Percentiles rank a stretch among this genome's conserved stretches.
These are phyloP conservation scores for Nematodospora valgi DNA, from an alignment of 805 yeast species.

Conservation along the genomic window DNA sequence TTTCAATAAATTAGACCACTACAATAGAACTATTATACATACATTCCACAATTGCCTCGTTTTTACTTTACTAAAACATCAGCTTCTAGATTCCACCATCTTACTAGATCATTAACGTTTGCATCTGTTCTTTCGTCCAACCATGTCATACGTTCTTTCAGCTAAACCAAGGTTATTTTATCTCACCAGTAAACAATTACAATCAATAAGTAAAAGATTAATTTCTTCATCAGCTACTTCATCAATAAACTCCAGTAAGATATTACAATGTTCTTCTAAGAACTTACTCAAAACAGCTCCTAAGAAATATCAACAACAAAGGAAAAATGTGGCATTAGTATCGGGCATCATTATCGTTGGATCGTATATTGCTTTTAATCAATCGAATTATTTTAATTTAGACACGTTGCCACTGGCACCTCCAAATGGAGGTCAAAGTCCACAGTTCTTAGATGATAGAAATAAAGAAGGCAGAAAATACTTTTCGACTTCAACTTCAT, in stretches of 20 bases:
- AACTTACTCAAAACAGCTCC: slow-evolving; percentile 1
- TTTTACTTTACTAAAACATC: too few species aligned
- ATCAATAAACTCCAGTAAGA: slow-evolving; percentile 1
- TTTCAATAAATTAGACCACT: too few species aligned
- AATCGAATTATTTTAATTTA: slow-evolving; percentile 38
- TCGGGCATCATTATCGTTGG: slow-evolving; percentile 43
- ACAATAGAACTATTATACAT: too few species aligned
- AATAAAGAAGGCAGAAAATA: slow-evolving; percentile 20
- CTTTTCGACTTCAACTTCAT: slow-evolving; percentile 42
- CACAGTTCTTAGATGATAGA: slow-evolving; percentile 2
- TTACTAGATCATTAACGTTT: too few species aligned
- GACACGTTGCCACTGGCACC: slow-evolving; percentile 28
- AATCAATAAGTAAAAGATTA: slow-evolving; percentile 9
- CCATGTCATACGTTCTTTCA: slow-evolving; percentile 18
- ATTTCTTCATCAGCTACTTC: slow-evolving; percentile 9
- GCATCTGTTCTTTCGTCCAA: too few species aligned
- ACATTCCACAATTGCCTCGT: too few species aligned
- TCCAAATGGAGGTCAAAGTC: not conserved
- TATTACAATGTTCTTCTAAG: slow-evolving; percentile 1
- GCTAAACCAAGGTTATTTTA: slow-evolving; percentile 18
- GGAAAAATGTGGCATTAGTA: slow-evolving; percentile 36
- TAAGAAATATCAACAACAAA: slow-evolving; percentile 13
- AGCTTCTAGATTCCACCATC: too few species aligned
- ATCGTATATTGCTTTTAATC: slow-evolving; percentile 37
- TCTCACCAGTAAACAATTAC: slow-evolving; percentile 16